Percentiles rank a stretch among this genome's conserved stretches.
phyloP scores from a whole-genome alignment of 371 early-diverging fungal species.

The Chytridiales sp. region DNA sequence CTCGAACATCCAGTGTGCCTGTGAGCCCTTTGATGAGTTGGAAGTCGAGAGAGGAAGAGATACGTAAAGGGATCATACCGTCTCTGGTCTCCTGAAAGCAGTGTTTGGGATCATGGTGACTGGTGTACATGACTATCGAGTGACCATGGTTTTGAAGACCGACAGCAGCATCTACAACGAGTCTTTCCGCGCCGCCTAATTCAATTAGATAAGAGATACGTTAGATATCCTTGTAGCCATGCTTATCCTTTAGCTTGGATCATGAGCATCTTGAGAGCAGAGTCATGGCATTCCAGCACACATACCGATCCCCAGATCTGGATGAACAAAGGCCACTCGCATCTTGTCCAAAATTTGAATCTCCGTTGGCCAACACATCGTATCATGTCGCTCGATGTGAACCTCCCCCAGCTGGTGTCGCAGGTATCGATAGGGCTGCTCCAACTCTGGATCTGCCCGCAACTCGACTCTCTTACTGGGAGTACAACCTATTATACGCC shows the following conservation, averaged over 20 bases:
- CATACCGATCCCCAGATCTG: constrained; percentile 85
- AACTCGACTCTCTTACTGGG: too few relatives aligned
- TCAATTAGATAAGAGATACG: background rate
- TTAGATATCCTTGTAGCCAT: background rate
- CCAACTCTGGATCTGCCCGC: too few relatives aligned
- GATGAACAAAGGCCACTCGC: constrained; percentile 71
- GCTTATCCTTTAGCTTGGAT: background rate
- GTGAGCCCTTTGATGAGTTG: constrained; percentile 4
- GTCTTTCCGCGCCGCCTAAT: constrained; percentile 90
- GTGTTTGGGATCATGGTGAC: constrained; percentile 84
- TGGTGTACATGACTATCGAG: constrained; percentile 78
- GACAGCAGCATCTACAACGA: constrained; percentile 92
- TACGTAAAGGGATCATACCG: constrained; percentile 47
- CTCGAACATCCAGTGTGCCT: constrained; percentile 76
- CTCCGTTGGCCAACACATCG: too few relatives aligned
- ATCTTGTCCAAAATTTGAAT: too few relatives aligned
- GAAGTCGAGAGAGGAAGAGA: background rate
- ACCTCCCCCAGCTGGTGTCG: too few relatives aligned
- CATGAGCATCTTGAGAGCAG: background rate
- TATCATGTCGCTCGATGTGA: too few relatives aligned
- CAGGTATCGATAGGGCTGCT: too few relatives aligned
- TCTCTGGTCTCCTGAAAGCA: constrained; percentile 92
- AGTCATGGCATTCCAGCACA: background rate
- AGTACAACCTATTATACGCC: too few relatives aligned
- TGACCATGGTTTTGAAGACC: constrained; percentile 80